Evolutionary conservation across 257 asterid genomes (phyloP), one percentile per base, ranked within the genome.

Genomic region (Solanum sitiens): DNA sequence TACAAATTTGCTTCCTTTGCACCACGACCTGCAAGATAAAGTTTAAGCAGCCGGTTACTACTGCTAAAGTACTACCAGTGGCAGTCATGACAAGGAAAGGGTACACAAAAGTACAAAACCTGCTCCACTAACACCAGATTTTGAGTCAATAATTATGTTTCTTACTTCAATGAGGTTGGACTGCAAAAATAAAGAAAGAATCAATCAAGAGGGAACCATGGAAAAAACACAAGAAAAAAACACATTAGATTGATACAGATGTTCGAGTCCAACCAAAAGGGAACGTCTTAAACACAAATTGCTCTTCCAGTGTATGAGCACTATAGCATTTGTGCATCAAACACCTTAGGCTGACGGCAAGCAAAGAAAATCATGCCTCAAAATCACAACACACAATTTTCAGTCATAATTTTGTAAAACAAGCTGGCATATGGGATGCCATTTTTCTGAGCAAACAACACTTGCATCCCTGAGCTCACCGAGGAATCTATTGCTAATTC

Each of bases 111-210:
- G 76, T 87, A 59, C 92, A 88, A 74, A 88, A 97, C 99, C 99
- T 89, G 99, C 99, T 91, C 99, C 99, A 87, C 99, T 96, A 67
- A 95, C 99, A 86, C 99, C 99, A 80, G 99, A 97, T 94, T 97
- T 96, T 20, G 99, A 75, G 91, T 97, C 99, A 14, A 97, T 94
- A 68, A 96, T 97, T 83, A 97, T 97, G 90, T 95, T 94, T 90
- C 87, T 87, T n/a, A 91, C 89, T 91, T 92, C 94, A 86, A 97
- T 92, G 90, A 96, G 97, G 86, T 93, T 92, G 86, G 96, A 98
- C 99, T 95, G 96, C 89, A 91, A 91, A 35, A 87, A 87, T 59
- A 89, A 79, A 45, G 42, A 13, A 8, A 45, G 67, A 79, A 82
- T 50, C 86, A 82, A 30, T 45, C 44, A 82, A 82, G 30, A 47